Percentiles rank a stretch among this genome's conserved stretches.
These are phyloP conservation scores for Thielaviopsis euricoi DNA, from an alignment of 2,329 filamentous ascomycete species.

Conservation along the genomic window DNA sequence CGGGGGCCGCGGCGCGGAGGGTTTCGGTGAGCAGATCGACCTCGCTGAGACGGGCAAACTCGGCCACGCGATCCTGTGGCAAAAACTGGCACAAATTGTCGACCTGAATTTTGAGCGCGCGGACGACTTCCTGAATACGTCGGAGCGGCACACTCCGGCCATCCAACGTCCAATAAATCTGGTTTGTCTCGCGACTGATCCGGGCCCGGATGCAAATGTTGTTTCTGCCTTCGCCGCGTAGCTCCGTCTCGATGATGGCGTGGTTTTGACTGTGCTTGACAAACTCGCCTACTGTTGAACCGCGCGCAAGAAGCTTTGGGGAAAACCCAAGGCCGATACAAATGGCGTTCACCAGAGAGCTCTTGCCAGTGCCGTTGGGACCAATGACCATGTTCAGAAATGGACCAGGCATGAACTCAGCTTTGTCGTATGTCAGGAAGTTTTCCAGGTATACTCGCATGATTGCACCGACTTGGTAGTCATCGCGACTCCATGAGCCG, in stretches of 20 bases:
- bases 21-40: constrained; percentile 73
- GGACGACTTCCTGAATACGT: constrained; percentile 49
- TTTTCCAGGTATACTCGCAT: constrained; percentile 71
- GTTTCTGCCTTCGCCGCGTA: constrained; percentile 43
- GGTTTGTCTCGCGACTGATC: constrained; percentile 72
- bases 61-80: constrained; percentile 86
- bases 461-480: constrained; percentile 63
- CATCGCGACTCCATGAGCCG: constrained; percentile 14
- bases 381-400: constrained; percentile 97
- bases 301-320: constrained; percentile 67
- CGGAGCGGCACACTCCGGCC: constrained; percentile 45
- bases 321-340: constrained; percentile 81
- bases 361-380: constrained; percentile 97
- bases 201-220: constrained; percentile 63
- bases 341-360: constrained; percentile 90
- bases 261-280: constrained; percentile 74
- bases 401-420: constrained; percentile 80
- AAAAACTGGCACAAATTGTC: constrained; percentile 97
- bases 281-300: constrained; percentile 72
- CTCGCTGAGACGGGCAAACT: constrained; percentile 73
- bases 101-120: constrained; percentile 72
- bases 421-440: constrained; percentile 89
- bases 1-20: constrained; percentile 69
- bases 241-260: constrained; percentile 79
- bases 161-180: constrained; percentile 63